A percentile compares a stretch with the other conserved stretches of the same genome.
Evolutionary conservation across 2,329 filamentous ascomycete species (phyloP).

Genomic region (Fusarium domesticum): DNA sequence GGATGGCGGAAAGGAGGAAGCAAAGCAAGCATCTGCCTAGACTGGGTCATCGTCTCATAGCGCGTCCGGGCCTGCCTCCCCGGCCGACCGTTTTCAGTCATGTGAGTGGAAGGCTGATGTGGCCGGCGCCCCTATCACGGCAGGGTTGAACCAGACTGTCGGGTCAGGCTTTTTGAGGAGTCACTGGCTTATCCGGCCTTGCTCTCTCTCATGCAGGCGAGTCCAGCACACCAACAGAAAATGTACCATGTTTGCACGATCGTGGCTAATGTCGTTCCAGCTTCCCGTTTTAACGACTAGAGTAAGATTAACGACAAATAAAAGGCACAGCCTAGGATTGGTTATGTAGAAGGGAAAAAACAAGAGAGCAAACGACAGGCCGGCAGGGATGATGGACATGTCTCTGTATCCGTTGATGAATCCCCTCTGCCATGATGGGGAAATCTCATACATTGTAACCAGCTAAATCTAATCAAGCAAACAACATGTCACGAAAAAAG

Average conservation of each 20-base stretch:
- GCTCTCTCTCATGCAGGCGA: conserved; percentile 8
- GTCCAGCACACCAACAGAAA: conserved; percentile 13
- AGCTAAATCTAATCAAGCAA: conserved; percentile 2
- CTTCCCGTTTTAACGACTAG: too few relatives aligned
- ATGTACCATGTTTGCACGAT: too few relatives aligned
- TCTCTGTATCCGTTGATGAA: too few relatives aligned
- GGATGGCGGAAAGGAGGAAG: too few relatives aligned
- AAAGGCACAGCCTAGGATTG: too few relatives aligned
- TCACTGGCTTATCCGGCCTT: too few relatives aligned
- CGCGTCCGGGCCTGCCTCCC: conserved; percentile 23
- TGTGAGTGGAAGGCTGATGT: conserved; percentile 27
- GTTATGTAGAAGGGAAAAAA: too few relatives aligned
- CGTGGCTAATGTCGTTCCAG: background rate
- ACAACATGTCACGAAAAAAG: background rate
- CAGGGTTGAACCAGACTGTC: conserved; percentile 29
- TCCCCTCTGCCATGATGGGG: too few relatives aligned
- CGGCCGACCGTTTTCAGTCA: conserved; percentile 22
- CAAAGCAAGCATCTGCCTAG: too few relatives aligned
- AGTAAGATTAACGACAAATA: too few relatives aligned
- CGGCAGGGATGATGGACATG: background rate
- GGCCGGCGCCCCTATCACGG: conserved; percentile 18
- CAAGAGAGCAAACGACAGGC: background rate
- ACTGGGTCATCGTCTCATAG: too few relatives aligned
- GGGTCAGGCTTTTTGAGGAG: conserved; percentile 23
- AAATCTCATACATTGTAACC: too few relatives aligned